phyloP scores from a whole-genome alignment of 2,329 filamentous ascomycete genomes.

The Aspergillus fischeri region DNA sequence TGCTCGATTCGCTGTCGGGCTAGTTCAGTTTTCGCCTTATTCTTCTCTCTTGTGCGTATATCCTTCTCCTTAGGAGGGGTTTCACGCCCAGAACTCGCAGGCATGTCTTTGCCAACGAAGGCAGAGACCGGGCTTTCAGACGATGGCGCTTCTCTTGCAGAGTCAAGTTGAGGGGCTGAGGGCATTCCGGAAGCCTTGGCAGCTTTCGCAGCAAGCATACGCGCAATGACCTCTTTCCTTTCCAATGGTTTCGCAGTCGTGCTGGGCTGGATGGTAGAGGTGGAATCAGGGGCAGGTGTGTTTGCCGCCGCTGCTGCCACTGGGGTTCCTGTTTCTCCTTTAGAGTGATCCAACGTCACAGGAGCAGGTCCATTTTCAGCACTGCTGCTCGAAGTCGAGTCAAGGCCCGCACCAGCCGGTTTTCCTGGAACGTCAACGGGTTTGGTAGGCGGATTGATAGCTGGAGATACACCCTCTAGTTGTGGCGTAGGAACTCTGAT shows the following conservation, averaged over 20 bases:
- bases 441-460: neutral
- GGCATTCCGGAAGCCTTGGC: conserved; percentile 44
- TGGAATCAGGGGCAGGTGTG: neutral
- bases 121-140: conserved; percentile 3
- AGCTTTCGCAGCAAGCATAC: conserved; percentile 68
- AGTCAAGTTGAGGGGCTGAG: conserved; percentile 8
- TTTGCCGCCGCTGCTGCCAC: neutral
- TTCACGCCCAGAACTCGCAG: conserved; percentile 7
- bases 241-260: conserved; percentile 50
- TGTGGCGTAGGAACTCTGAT: conserved; percentile 41
- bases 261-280: neutral
- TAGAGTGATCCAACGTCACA: neutral
- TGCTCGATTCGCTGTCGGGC: conserved; percentile 76
- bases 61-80: conserved; percentile 21
- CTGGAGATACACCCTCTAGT: conserved; percentile 2
- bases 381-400: neutral
- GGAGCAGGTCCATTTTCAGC: neutral
- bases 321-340: neutral
- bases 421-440: neutral
- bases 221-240: conserved; percentile 72
- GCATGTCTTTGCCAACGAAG: conserved; percentile 5
- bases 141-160: conserved; percentile 10
- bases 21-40: conserved; percentile 67
- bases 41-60: conserved; percentile 40
- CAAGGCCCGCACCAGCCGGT: neutral